Percentiles rank a stretch among this genome's conserved stretches.
phyloP scores from a whole-genome alignment of 1,284 basidiomycete species.

The Papiliotrema fonsecae region DNA sequence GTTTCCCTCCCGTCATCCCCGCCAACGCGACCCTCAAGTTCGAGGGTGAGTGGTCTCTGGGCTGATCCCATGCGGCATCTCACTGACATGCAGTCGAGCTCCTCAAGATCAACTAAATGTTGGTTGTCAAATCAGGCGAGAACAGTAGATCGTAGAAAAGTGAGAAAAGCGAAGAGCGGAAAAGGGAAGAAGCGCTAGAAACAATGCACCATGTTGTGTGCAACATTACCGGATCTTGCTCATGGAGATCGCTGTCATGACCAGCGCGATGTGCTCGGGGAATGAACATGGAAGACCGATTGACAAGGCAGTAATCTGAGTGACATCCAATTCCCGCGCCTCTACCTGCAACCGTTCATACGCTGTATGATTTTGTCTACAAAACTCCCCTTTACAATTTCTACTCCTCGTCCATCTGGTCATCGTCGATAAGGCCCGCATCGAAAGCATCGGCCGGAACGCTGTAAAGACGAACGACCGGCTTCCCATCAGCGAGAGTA shows the following conservation, averaged over 20 bases:
- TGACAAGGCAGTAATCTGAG: no score
- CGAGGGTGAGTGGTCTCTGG: constrained; percentile 53
- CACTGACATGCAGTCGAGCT: constrained; percentile 57
- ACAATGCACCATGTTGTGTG: neutral
- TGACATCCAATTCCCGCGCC: no score
- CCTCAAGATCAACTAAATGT: constrained; percentile 59
- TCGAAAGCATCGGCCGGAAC: constrained; percentile 85
- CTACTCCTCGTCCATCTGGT: constrained; percentile 45
- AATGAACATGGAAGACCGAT: no score
- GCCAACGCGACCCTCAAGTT: constrained; percentile 69
- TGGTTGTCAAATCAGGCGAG: neutral
- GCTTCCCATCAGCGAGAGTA: constrained; percentile 52
- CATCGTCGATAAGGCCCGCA: constrained; percentile 75
- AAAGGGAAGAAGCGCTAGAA: constrained; percentile 4
- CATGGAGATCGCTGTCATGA: no score
- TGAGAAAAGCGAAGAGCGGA: neutral
- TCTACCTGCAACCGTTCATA: no score
- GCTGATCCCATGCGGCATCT: neutral
- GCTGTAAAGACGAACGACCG: constrained; percentile 86
- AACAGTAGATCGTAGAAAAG: neutral
- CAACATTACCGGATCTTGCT: neutral
- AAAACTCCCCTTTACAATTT: no score
- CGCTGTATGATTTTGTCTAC: no score
- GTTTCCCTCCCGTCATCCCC: constrained; percentile 75
- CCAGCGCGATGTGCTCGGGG: no score